A percentile compares a stretch with the other conserved stretches of the same genome.
These are phyloP conservation scores for Gamsiella multidivaricata DNA, from an alignment of 192 early-diverging fungal genomes.

Conservation along the genomic window DNA sequence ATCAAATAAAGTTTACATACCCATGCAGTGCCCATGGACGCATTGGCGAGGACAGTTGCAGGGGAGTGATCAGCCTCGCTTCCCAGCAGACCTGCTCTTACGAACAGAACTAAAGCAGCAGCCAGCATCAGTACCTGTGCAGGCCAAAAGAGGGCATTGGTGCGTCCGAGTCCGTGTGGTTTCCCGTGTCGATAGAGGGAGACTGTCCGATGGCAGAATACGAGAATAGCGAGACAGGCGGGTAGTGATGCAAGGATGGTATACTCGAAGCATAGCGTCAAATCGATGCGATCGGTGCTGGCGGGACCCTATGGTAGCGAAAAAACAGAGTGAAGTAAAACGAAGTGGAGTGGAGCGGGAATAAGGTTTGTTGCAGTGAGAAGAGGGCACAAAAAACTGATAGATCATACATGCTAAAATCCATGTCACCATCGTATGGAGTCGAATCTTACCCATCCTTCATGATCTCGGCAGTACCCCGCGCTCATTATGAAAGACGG, in stretches of 20 bases:
- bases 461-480: slow-evolving; percentile 19
- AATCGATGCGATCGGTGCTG: slow-evolving; percentile 3
- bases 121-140: slow-evolving; percentile 18
- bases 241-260: slow-evolving; percentile 29
- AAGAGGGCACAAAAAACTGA: too few species aligned
- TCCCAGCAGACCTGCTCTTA: slow-evolving; percentile 17
- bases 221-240: slow-evolving; percentile 13
- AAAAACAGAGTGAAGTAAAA: background rate
- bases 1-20: slow-evolving; percentile 17
- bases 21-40: slow-evolving; percentile 26
- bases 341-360: background rate
- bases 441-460: slow-evolving; percentile 33
- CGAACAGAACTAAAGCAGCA: slow-evolving; percentile 6
- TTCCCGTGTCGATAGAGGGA: background rate
- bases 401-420: too few species aligned
- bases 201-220: background rate
- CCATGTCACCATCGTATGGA: too few species aligned
- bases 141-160: slow-evolving; percentile 25
- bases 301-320: slow-evolving; percentile 16
- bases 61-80: slow-evolving; percentile 4
- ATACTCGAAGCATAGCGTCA: slow-evolving; percentile 28
- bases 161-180: slow-evolving; percentile 25
- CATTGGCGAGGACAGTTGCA: slow-evolving; percentile 10
- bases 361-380: background rate
- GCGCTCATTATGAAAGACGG: too few species aligned